Evolutionary conservation across 2,329 filamentous ascomycete species (phyloP).

Genomic region (Fusarium goolgardi): DNA sequence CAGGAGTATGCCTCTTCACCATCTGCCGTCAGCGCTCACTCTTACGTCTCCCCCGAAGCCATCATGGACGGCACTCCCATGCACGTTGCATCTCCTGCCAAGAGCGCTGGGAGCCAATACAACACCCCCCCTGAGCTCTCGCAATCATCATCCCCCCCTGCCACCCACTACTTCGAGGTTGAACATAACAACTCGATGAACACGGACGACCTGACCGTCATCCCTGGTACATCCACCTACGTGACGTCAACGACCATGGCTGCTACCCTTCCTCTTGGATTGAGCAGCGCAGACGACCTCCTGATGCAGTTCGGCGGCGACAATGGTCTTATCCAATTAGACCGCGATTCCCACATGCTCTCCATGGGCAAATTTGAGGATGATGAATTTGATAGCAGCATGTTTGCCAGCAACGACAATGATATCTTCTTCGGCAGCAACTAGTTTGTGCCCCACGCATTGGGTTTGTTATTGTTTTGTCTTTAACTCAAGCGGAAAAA

Average conservation of each 20-base stretch:
- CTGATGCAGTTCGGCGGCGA: conserved; percentile 57
- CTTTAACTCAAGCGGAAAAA: conserved; percentile 24
- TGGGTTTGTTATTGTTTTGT: conserved; percentile 11
- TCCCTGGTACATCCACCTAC: conserved; percentile 50
- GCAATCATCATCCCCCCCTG: conserved; percentile 68
- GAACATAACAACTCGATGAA: conserved; percentile 54
- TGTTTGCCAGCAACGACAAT: conserved; percentile 63
- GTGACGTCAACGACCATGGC: conserved; percentile 51
- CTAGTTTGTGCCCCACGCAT: conserved; percentile 32
- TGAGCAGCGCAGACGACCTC: conserved; percentile 58
- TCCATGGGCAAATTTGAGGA: conserved; percentile 67
- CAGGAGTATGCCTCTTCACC: conserved; percentile 55
- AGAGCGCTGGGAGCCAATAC: conserved; percentile 63
- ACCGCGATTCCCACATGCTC: conserved; percentile 61
- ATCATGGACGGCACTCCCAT: conserved; percentile 54
- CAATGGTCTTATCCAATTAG: conserved; percentile 57
- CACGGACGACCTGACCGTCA: conserved; percentile 48
- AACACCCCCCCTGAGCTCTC: conserved; percentile 71
- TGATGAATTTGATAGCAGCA: conserved; percentile 62
- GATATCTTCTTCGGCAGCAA: conserved; percentile 64
- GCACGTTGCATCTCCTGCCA: conserved; percentile 61
- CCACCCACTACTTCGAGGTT: conserved; percentile 60
- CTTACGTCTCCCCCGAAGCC: conserved; percentile 62
- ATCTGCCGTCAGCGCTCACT: conserved; percentile 52
- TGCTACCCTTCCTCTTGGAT: conserved; percentile 49